Percentiles rank a stretch among this genome's conserved stretches.
Conservation (phyloP, 345 rosid species). For the Eucalyptus victrix region DNA sequence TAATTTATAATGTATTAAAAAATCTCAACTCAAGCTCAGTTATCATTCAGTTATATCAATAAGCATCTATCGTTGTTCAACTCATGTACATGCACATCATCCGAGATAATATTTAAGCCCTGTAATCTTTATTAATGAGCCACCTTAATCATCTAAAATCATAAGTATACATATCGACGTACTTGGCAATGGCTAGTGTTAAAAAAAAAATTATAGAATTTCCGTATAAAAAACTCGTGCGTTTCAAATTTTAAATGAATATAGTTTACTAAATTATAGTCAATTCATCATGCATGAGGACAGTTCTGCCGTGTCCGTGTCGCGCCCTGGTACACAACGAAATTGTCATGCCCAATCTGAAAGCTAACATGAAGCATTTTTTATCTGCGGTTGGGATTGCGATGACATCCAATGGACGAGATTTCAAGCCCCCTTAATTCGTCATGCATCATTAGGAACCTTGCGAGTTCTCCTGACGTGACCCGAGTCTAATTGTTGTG, state of each 20-base stretch:
- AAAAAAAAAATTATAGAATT: background rate
- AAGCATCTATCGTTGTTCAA: background rate
- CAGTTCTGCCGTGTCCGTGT: accelerated
- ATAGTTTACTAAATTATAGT: background rate
- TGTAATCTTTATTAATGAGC: no score
- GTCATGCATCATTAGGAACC: background rate
- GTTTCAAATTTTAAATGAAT: background rate
- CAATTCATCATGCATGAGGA: no score
- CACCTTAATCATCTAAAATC: no score
- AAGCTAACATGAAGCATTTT: no score
- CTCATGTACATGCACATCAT: background rate
- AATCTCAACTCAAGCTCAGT: background rate
- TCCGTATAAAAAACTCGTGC: accelerated
- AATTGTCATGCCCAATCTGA: no score
- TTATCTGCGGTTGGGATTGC: no score
- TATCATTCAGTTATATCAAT: background rate
- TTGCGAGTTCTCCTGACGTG: background rate
- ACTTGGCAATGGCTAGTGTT: background rate
- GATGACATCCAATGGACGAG: no score
- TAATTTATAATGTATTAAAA: background rate
- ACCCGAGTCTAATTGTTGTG: background rate
- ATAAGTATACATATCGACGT: background rate
- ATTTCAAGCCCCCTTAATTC: no score
- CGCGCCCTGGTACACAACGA: no score
- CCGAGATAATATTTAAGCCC: no score